A percentile compares a stretch with the other conserved stretches of the same genome.
These are phyloP conservation scores for Priceomyces carsonii DNA, from an alignment of 805 yeast genomes.

Conservation along the genomic window DNA sequence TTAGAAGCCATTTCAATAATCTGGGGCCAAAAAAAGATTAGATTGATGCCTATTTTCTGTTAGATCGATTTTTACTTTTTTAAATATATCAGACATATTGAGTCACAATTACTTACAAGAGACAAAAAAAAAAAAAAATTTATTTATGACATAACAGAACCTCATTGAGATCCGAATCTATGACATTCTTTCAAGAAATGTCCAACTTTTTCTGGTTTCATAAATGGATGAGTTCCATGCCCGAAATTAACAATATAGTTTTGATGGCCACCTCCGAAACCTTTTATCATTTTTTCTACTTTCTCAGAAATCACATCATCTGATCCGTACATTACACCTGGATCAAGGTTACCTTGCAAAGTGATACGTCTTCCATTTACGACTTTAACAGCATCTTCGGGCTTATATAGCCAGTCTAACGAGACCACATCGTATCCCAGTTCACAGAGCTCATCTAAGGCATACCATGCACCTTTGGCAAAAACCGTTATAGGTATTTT, in stretches of 20 bases:
- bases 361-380: constrained; percentile 72
- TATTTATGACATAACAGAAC: no score
- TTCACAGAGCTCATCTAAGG: constrained; percentile 79
- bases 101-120: no score
- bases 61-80: not conserved
- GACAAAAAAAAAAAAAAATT: constrained; percentile 1
- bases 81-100: not conserved
- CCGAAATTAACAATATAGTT: constrained; percentile 94
- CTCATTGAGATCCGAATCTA: constrained; percentile 59
- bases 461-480: constrained; percentile 98
- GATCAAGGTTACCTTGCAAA: constrained; percentile 94
- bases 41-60: not conserved
- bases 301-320: constrained; percentile 76
- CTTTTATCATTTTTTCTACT: constrained; percentile 84
- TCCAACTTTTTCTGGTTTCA: constrained; percentile 88
- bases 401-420: constrained; percentile 88
- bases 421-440: constrained; percentile 87
- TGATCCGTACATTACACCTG: constrained; percentile 91
- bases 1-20: not conserved
- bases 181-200: constrained; percentile 88
- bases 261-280: constrained; percentile 93
- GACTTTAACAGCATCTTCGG: constrained; percentile 77
- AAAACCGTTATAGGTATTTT: constrained; percentile 84
- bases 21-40: no score
- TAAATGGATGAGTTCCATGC: constrained; percentile 97